Evolutionary conservation across 2,329 filamentous ascomycete genomes (phyloP), one percentile per base, ranked within the genome.

Genomic region (Fusarium verrucosum): DNA sequence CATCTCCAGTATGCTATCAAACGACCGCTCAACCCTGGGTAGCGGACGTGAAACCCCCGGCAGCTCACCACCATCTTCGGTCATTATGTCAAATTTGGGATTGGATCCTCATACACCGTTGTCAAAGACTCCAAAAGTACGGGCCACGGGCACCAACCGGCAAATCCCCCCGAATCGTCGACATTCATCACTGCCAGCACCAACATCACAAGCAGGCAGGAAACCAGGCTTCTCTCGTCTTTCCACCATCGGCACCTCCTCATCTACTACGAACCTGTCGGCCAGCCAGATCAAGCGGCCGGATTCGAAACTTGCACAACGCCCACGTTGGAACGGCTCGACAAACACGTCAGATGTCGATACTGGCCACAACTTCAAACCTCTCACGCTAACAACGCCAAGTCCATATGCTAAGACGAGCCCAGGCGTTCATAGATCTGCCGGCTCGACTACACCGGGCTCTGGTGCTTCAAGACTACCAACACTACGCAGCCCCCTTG

Each of bases 1-100:
- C 0, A 90, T 98, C 54, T 97, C 94, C 0, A 97, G 92, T 69
- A 92, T 97, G 76, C 82, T 96, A 5, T 96, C 92, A 3, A 91
- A 91, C 67, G 92, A 96, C 72, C 85, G 87, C 49, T 93, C 91
- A 3, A 85, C 89, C 4, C 79, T 86, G 10, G 88, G 84, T 62
- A 94, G 91, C 70, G 85, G 86, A 42, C 78, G 88, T 41, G 92
- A 89, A 30, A 92, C 89, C 0, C 89, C 89, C 0, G 87, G 88
- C 41, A 92, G 87, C 78, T 87, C 85, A 19, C 85, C 85, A 9
- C 85, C 85, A 5, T 87, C 85, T 5, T 88, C 85, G 0, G 82
- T 87, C 50, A 83, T 87, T 66, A 87, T 87, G 85, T 83, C 84
- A 2, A 81, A 77, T 42, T 75, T 86, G 13, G 84, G 84, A 14